Conservation (phyloP, 768 basidiomycete genomes). For the Panus rudis region DNA sequence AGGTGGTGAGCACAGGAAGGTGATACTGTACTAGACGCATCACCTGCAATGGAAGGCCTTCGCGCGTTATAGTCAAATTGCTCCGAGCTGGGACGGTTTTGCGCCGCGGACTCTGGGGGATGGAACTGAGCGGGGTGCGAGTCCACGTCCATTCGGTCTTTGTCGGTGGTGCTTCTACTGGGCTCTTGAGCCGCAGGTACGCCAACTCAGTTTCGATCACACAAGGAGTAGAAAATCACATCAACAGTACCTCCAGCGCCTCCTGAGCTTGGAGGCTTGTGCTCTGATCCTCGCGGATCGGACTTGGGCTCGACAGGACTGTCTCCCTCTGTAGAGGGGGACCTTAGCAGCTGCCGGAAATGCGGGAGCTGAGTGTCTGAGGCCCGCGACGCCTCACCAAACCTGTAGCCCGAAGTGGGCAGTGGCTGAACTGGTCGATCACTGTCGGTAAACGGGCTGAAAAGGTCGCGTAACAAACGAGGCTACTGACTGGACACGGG, state of each 20-base stretch:
- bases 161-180: not conserved
- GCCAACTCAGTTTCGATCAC: not conserved
- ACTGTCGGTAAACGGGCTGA: too few species aligned
- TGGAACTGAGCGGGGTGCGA: not conserved
- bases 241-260: constrained; percentile 5
- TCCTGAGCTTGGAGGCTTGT: too few species aligned
- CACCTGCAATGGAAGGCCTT: constrained; percentile 11
- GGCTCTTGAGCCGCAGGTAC: constrained; percentile 2
- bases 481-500: too few species aligned
- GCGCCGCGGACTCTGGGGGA: not conserved
- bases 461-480: too few species aligned
- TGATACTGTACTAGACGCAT: not conserved
- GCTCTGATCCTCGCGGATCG: too few species aligned
- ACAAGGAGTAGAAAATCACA: not conserved
- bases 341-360: constrained; percentile 25
- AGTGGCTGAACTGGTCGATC: constrained; percentile 41
- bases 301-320: not conserved
- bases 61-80: constrained; percentile 4
- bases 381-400: constrained; percentile 48
- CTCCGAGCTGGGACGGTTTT: not conserved
- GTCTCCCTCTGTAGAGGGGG: constrained; percentile 18
- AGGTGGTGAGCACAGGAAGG: constrained; percentile 13
- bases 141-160: constrained; percentile 10
- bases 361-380: constrained; percentile 16
- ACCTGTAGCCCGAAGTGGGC: constrained; percentile 61